Evolutionary conservation across 129 eudicot genomes (phyloP).

Genomic region (Calendula officinalis): DNA sequence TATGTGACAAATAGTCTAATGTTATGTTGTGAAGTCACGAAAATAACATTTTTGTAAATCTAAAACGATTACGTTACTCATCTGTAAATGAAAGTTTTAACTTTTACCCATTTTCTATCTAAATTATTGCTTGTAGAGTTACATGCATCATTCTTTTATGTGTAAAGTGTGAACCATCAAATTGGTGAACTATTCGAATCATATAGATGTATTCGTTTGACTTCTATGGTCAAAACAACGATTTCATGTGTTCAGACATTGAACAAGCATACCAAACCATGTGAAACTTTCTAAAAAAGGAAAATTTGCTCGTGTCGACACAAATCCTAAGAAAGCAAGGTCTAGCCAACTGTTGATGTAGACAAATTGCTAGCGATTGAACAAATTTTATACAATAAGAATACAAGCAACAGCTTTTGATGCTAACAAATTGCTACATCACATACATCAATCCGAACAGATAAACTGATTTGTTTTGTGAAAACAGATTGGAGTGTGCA

Average conservation of each 20-base stretch:
- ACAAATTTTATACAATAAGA: too few relatives aligned
- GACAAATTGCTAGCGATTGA: background rate
- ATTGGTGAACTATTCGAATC: background rate
- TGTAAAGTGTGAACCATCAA: background rate
- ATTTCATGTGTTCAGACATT: background rate
- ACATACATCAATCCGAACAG: slow-evolving; percentile 8
- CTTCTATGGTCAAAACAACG: background rate
- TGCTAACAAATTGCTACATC: background rate
- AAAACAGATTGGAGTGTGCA: slow-evolving; percentile 92
- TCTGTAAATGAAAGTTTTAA: background rate
- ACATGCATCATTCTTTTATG: background rate
- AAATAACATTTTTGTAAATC: background rate
- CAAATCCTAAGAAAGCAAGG: background rate
- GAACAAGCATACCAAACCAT: background rate
- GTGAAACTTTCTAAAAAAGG: too few relatives aligned
- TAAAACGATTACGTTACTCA: background rate
- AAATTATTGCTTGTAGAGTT: background rate
- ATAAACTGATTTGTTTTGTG: background rate
- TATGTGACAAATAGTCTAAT: slow-evolving; percentile 15
- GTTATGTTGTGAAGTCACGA: background rate
- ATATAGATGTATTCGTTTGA: background rate
- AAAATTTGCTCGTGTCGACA: background rate
- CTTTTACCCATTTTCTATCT: background rate
- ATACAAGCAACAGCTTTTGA: background rate
- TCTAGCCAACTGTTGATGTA: background rate